Percentiles rank a stretch among this genome's conserved stretches.
phyloP scores from a whole-genome alignment of 2,329 filamentous ascomycete species.

The Fusarium sacchari region DNA sequence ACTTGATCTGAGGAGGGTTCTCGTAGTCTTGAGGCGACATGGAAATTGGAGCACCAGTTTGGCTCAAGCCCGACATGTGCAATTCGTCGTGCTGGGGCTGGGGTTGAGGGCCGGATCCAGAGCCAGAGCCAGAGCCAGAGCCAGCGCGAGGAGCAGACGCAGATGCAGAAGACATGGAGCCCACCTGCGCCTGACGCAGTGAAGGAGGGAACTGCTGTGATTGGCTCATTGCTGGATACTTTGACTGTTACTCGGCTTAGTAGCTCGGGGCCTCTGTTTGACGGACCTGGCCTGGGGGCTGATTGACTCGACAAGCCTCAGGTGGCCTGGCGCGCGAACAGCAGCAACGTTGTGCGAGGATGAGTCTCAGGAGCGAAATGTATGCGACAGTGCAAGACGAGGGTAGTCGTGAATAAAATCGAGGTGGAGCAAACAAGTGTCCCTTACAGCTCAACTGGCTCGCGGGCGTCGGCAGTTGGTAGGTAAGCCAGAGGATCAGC shows the following conservation, averaged over 20 bases:
- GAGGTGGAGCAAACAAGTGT: slow-evolving; percentile 6
- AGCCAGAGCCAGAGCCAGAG: slow-evolving; percentile 27
- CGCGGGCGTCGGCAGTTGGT: slow-evolving; percentile 16
- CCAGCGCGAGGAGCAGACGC: slow-evolving; percentile 9
- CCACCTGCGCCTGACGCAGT: slow-evolving; percentile 42
- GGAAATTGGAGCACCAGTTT: slow-evolving; percentile 39
- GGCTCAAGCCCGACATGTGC: slow-evolving; percentile 62
- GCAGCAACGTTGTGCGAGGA: slow-evolving; percentile 10
- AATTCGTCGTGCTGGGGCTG: slow-evolving; percentile 60
- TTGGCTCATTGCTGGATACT: slow-evolving; percentile 51
- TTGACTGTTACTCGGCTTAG: slow-evolving; percentile 22
- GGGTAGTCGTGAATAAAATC: not conserved
- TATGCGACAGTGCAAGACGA: slow-evolving; percentile 16
- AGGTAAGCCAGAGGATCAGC: slow-evolving; percentile 7
- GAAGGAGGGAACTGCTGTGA: slow-evolving; percentile 51
- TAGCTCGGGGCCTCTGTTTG: slow-evolving; percentile 19
- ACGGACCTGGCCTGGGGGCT: slow-evolving; percentile 19
- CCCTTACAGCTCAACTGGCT: slow-evolving; percentile 17
- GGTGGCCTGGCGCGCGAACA: slow-evolving; percentile 21
- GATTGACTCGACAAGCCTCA: slow-evolving; percentile 15
- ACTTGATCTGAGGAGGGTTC: slow-evolving; percentile 63
- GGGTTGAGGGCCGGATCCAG: slow-evolving; percentile 37
- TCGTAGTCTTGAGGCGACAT: slow-evolving; percentile 63
- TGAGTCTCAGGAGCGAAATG: not conserved
- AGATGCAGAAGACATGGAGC: slow-evolving; percentile 33